phyloP scores from a whole-genome alignment of 2,329 filamentous ascomycete genomes.

The Neofusicoccum kwambonambiense region DNA sequence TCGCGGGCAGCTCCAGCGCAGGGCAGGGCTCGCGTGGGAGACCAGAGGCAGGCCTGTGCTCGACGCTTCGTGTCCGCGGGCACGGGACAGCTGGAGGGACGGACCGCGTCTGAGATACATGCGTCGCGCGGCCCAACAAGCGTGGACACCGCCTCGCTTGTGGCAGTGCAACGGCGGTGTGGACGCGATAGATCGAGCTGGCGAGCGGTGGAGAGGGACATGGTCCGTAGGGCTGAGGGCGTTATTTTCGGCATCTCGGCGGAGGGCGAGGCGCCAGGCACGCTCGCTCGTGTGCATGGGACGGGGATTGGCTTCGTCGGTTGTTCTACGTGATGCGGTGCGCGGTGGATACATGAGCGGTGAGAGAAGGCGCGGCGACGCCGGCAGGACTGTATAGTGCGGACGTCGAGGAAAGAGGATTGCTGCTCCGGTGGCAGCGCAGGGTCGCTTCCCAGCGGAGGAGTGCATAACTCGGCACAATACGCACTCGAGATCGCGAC shows the following conservation, averaged over 20 bases:
- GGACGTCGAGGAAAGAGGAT: too few relatives aligned
- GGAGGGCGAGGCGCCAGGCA: neutral
- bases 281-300: neutral
- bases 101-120: neutral
- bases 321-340: neutral
- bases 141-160: neutral
- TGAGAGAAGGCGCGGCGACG: neutral
- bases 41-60: neutral
- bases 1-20: too few relatives aligned
- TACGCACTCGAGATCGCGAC: neutral
- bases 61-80: neutral
- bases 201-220: neutral
- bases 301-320: neutral
- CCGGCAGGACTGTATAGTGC: too few relatives aligned
- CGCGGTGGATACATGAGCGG: neutral
- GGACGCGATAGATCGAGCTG: neutral
- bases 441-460: too few relatives aligned
- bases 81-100: constrained; percentile 1
- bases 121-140: neutral
- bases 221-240: neutral
- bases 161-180: constrained; percentile 3
- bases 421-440: too few relatives aligned
- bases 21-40: neutral
- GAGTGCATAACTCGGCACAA: neutral
- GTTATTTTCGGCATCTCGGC: neutral